phyloP scores from a whole-genome alignment of 371 early-diverging fungal species.

The Batkoa obscura region DNA sequence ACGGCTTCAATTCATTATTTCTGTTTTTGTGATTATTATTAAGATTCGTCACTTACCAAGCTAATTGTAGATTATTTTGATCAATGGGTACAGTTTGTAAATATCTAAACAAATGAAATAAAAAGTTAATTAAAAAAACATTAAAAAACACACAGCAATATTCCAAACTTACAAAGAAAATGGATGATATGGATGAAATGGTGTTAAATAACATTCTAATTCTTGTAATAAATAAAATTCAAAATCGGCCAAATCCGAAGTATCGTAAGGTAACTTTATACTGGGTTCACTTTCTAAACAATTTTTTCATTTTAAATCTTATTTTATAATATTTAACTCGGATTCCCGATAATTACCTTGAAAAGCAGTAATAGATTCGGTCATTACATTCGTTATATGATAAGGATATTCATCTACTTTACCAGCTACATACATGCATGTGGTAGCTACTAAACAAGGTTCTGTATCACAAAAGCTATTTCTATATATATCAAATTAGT shows the following conservation, averaged over 20 bases:
- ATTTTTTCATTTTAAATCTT: not conserved
- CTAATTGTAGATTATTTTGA: conserved; percentile 40
- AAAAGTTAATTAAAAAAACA: no score
- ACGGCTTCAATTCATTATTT: not conserved
- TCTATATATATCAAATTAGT: conserved; percentile 14
- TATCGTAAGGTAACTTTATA: conserved; percentile 45
- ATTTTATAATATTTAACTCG: conserved; percentile 2
- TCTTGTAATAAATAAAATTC: conserved; percentile 81
- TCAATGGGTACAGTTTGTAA: conserved; percentile 10
- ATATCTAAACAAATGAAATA: conserved; percentile 7
- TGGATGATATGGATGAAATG: conserved; percentile 73
- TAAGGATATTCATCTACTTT: conserved; percentile 79
- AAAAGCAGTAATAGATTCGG: conserved; percentile 40
- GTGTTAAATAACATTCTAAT: conserved; percentile 62
- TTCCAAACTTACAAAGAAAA: conserved; percentile 25
- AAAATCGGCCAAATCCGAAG: conserved; percentile 63
- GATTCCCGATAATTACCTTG: conserved; percentile 19
- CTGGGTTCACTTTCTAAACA: conserved; percentile 10
- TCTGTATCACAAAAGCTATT: conserved; percentile 51
- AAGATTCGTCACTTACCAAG: conserved; percentile 26
- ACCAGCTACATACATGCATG: conserved; percentile 70
- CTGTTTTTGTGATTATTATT: not conserved
- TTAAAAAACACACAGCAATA: no score
- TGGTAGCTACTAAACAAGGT: conserved; percentile 51
- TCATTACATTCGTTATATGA: conserved; percentile 55